Evolutionary conservation across 805 yeast species (phyloP).

Genomic region (Metschnikowia santaceciliae): DNA sequence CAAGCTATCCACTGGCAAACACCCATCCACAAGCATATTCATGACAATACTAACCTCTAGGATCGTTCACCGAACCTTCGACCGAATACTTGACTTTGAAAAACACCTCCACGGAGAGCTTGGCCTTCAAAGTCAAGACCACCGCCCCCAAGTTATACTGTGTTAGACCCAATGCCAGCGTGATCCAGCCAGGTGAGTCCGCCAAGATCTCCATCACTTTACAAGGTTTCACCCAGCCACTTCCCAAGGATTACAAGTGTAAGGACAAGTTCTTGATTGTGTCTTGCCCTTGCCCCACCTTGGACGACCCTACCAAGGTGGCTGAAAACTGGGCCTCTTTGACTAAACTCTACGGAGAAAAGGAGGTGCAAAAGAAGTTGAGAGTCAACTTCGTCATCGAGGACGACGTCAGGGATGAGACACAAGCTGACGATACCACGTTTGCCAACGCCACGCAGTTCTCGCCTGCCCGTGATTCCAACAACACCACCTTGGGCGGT

Average conservation of each 20-base stretch:
- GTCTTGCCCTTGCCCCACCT: conserved; percentile 69
- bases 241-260: conserved; percentile 69
- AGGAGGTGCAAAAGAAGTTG: conserved; percentile 60
- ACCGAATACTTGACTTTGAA: conserved; percentile 57
- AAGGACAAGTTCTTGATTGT: conserved; percentile 91
- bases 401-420: conserved; percentile 20
- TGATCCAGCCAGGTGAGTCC: conserved; percentile 69
- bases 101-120: conserved; percentile 52
- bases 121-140: conserved; percentile 94
- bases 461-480: conserved; percentile 14
- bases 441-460: conserved; percentile 21
- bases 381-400: conserved; percentile 53
- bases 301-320: conserved; percentile 52
- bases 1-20: background rate
- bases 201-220: conserved; percentile 76
- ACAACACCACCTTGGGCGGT: conserved; percentile 12
- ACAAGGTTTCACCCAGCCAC: conserved; percentile 77
- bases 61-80: conserved; percentile 70
- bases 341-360: conserved; percentile 53
- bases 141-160: conserved; percentile 96
- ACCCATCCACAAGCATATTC: background rate
- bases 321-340: conserved; percentile 74
- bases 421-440: conserved; percentile 16
- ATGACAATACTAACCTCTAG: conserved; percentile 34
- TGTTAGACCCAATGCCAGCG: conserved; percentile 92